Evolutionary conservation across 2,329 filamentous ascomycete species (phyloP).

Genomic region (Xylaria digitata): DNA sequence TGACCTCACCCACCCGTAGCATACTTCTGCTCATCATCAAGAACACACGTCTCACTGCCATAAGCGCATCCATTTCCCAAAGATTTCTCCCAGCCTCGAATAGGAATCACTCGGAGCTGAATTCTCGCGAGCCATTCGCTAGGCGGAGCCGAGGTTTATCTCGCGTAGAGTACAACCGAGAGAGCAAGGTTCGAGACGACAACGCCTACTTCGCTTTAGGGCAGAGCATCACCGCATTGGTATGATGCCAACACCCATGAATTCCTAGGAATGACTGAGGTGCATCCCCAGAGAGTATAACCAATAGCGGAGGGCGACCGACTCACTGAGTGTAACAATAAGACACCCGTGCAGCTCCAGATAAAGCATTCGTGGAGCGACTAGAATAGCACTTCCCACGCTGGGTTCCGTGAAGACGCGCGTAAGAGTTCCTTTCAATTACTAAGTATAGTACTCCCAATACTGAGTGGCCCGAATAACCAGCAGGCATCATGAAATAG

Average conservation of each 20-base stretch:
- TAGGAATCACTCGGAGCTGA: constrained; percentile 66
- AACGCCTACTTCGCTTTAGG: constrained; percentile 67
- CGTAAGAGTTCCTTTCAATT: constrained; percentile 28
- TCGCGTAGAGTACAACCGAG: constrained; percentile 74
- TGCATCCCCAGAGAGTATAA: constrained; percentile 65
- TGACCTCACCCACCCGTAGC: constrained; percentile 42
- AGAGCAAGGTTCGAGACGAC: constrained; percentile 70
- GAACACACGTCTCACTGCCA: constrained; percentile 57
- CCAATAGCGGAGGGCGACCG: constrained; percentile 66
- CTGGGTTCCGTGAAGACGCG: constrained; percentile 51
- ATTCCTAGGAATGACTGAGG: constrained; percentile 67
- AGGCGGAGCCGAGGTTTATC: constrained; percentile 68
- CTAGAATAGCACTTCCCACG: constrained; percentile 54
- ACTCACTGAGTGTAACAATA: constrained; percentile 56
- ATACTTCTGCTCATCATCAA: constrained; percentile 50
- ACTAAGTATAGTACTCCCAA: background rate
- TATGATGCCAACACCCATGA: constrained; percentile 66
- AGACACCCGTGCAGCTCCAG: constrained; percentile 30
- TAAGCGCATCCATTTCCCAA: constrained; percentile 67
- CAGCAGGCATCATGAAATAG: background rate
- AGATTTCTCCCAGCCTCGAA: constrained; percentile 64
- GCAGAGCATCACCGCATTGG: constrained; percentile 66
- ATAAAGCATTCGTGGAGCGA: constrained; percentile 64
- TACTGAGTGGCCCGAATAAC: background rate
- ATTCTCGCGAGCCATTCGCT: constrained; percentile 71